Evolutionary conservation across 2,329 filamentous ascomycete species (phyloP).

Genomic region (Stachybotrys chlorohalonatus): DNA sequence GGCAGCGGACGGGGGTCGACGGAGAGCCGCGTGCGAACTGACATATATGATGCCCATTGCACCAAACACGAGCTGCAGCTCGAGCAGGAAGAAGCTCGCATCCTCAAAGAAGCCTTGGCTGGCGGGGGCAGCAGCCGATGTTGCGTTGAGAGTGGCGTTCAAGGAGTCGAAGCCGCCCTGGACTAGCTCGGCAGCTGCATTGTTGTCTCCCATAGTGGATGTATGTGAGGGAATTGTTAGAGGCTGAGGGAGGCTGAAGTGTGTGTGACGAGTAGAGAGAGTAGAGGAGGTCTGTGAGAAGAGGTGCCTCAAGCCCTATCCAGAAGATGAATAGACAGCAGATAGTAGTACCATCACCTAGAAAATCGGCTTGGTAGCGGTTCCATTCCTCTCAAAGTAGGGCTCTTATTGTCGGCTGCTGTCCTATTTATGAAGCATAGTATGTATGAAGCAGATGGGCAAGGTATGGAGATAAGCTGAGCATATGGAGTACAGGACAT

Average conservation of each 20-base stretch:
- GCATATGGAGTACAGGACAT: no score
- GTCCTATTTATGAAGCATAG: no score
- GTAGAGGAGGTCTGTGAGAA: neutral
- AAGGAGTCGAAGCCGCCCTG: constrained; percentile 17
- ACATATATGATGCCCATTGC: constrained; percentile 78
- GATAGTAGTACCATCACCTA: no score
- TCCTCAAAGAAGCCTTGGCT: constrained; percentile 22
- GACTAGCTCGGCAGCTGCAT: neutral
- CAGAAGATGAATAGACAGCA: no score
- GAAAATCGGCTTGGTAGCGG: no score
- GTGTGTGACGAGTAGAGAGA: neutral
- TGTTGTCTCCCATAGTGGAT: neutral
- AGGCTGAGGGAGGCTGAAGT: neutral
- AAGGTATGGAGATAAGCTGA: no score
- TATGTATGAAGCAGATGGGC: no score
- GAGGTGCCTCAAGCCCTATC: no score
- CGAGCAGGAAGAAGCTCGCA: constrained; percentile 33
- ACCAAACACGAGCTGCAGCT: constrained; percentile 46
- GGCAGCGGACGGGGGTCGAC: constrained; percentile 71
- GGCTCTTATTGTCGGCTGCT: no score
- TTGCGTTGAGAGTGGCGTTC: constrained; percentile 17
- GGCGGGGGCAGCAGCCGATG: constrained; percentile 10
- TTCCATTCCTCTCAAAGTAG: no score
- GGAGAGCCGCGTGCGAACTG: constrained; percentile 76
- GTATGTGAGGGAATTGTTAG: neutral